Base-by-base conservation (phyloP, 192 early-diverging fungal species). In the Linnemannia hyalina region DNA sequence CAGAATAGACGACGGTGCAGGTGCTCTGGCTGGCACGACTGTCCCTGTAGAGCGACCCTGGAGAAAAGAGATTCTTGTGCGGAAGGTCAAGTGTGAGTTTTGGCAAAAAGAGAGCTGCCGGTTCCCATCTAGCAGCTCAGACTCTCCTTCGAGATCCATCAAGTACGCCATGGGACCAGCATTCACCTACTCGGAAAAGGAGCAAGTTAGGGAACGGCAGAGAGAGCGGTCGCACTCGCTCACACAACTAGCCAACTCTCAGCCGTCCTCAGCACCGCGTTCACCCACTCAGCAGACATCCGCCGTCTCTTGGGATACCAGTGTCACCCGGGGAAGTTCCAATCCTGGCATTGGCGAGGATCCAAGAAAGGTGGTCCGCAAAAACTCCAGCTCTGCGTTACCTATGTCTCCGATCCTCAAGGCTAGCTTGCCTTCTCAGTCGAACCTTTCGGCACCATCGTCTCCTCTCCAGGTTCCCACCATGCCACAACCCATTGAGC, bases 41-140 rank as follows among this genome's bases (percentile, higher is more conserved):
- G 9, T 60, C 52, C 41, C 54, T 7, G 13, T 40, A 18, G 74
- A 54, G 41, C 23, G 52, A 75, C 22, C 74, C 3, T 82, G 74
- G 80, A 65, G 80, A 69, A 85, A 77, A 42, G 83, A 85, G 15
- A 70, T 85, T 46, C 74, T 74, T 40, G 83, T 85, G 15, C 83
- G 83, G 23, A 85, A 85, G 38, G 83, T 85, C 57, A 80, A 85
- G 68, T 85, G 83, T 40, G 83, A 85, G 40, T 85, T 85, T 65
- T 85, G 83, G 83, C 83, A 85, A 74, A 85, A 85, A 63, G 83
- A 85, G 32, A 85, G 78, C 57, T 85, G 83, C 44, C 77, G 77
- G 1, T 72, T 84, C 29, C 82, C 82, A 5, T 74, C 77, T 1
- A 36, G 38, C 35, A 55, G 13, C 44, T 22, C 70, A 52, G 23